Evolutionary conservation across 2,329 filamentous ascomycete species (phyloP).

Genomic region (Nothophaeocryptopus gaeumannii): DNA sequence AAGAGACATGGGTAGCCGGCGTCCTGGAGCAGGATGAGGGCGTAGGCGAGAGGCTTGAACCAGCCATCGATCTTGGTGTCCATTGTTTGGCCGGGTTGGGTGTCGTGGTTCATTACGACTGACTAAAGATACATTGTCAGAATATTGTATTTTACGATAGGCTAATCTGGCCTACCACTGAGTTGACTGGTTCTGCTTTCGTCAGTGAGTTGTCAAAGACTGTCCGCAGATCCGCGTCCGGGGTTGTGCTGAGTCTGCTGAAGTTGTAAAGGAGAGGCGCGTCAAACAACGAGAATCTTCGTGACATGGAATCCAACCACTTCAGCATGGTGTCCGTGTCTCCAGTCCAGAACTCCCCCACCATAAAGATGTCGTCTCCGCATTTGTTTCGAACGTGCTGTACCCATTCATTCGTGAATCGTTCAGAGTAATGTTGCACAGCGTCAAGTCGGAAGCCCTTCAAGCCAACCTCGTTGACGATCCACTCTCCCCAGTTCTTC

Average conservation of each 20-base stretch:
- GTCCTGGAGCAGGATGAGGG: slow-evolving; percentile 64
- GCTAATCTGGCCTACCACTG: slow-evolving; percentile 1
- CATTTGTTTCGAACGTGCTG: slow-evolving; percentile 42
- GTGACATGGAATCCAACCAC: slow-evolving; percentile 50
- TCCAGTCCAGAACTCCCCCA: slow-evolving; percentile 67
- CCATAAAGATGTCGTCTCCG: slow-evolving; percentile 57
- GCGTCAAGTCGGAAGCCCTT: slow-evolving; percentile 68
- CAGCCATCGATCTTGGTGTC: slow-evolving; percentile 61
- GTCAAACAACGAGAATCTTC: slow-evolving; percentile 64
- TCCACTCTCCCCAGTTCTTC: slow-evolving; percentile 65
- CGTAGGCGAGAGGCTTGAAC: slow-evolving; percentile 70
- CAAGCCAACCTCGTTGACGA: slow-evolving; percentile 58
- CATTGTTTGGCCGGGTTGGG: slow-evolving; percentile 60
- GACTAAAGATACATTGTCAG: not conserved
- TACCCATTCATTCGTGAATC: slow-evolving; percentile 63
- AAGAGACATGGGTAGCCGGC: slow-evolving; percentile 65
- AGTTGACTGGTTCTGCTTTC: slow-evolving; percentile 14
- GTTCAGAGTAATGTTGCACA: slow-evolving; percentile 66
- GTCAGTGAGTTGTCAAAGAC: slow-evolving; percentile 24
- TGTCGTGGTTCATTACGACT: slow-evolving; percentile 63
- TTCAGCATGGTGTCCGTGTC: slow-evolving; percentile 54
- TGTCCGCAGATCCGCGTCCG: slow-evolving; percentile 55
- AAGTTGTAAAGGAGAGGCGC: slow-evolving; percentile 67
- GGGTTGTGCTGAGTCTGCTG: slow-evolving; percentile 50
- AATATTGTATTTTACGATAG: too few relatives aligned